Evolutionary conservation across 495 filamentous ascomycete genomes (phyloP), one percentile per base, ranked within the genome.

Genomic region (Saxispiralis lemnorum): DNA sequence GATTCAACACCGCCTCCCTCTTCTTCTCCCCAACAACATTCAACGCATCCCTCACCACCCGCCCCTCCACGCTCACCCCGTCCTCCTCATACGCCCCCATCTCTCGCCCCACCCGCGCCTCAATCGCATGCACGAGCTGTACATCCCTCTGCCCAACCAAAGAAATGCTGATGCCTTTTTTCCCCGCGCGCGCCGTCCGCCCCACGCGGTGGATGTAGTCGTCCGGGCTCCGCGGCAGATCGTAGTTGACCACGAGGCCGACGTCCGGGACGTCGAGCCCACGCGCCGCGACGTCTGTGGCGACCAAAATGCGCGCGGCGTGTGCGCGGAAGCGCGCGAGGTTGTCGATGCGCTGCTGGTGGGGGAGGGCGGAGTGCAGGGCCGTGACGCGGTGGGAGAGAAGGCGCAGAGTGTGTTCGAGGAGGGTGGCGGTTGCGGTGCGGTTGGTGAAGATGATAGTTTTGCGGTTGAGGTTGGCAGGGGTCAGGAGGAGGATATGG

Each of bases 191-290:
- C 7, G 92, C 89, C 10, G 89, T 99, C 54, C 89, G 79, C 54
- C 89, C 89, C 42, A 93, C 87, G 16, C 89, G 79, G 62, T 99
- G 89, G 46, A 99, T 83, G 53, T 96, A 99, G 58, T 94, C 92
- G 58, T 95, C 89, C 30, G 89, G 86, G 57, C 95, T 84, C 2
- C 88, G 76, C 1, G 89, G 89, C 14, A 99, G 75, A 55, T 96
- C 92, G 56, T 83, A 96, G 58, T 99, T 96, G 39, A 99, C 64
- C 7, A 99, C 88, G 10, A 96, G 60, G 41, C 72, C 78, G 1
- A 96, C 92, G 46, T 79, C 79, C 0, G 87, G 92, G 44, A 99
- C 94, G 67, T 99, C 89, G 9, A 99, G 72, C 70, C 89, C 89
- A 54, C 89, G 70, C n/a, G 83, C 78, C 1, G 89, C 89, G 12